Conservation (phyloP, 2,329 filamentous ascomycete genomes). For the Balansia obtecta region DNA sequence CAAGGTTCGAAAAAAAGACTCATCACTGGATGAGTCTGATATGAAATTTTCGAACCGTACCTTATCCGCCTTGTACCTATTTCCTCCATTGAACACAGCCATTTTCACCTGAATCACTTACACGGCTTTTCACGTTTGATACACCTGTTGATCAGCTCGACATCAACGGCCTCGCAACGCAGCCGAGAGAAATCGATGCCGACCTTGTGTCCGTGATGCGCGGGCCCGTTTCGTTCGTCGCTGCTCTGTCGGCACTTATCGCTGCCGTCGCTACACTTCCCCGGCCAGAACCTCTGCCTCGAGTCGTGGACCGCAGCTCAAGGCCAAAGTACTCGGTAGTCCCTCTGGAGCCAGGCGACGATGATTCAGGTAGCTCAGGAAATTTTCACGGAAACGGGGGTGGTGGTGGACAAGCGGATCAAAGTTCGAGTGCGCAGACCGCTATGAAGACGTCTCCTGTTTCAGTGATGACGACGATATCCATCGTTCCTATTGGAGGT, state of each 20-base stretch:
- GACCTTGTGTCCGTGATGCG: slow-evolving; percentile 18
- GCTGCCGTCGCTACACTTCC: slow-evolving; percentile 17
- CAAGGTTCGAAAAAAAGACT: not conserved
- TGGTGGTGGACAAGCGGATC: slow-evolving; percentile 7
- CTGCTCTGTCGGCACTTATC: slow-evolving; percentile 18
- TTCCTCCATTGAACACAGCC: not conserved
- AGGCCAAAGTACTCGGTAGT: slow-evolving; percentile 27
- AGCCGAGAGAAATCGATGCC: not conserved
- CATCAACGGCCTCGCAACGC: not conserved
- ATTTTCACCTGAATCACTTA: not conserved
- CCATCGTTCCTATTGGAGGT: too few relatives aligned
- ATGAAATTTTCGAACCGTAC: not conserved
- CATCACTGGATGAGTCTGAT: not conserved
- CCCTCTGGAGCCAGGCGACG: slow-evolving; percentile 22
- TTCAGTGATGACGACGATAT: not conserved
- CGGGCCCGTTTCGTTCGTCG: slow-evolving; percentile 15
- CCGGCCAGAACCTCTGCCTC: slow-evolving; percentile 12
- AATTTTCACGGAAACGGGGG: slow-evolving; percentile 3
- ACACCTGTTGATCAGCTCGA: not conserved
- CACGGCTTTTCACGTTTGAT: not conserved
- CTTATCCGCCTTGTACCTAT: too few relatives aligned
- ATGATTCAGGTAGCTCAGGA: slow-evolving; percentile 10
- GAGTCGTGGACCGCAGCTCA: slow-evolving; percentile 10
- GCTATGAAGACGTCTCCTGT: slow-evolving; percentile 13
- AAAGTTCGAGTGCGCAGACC: slow-evolving; percentile 8